Evolutionary conservation across 129 eudicot genomes (phyloP).

Genomic region (Centaurea solstitialis): DNA sequence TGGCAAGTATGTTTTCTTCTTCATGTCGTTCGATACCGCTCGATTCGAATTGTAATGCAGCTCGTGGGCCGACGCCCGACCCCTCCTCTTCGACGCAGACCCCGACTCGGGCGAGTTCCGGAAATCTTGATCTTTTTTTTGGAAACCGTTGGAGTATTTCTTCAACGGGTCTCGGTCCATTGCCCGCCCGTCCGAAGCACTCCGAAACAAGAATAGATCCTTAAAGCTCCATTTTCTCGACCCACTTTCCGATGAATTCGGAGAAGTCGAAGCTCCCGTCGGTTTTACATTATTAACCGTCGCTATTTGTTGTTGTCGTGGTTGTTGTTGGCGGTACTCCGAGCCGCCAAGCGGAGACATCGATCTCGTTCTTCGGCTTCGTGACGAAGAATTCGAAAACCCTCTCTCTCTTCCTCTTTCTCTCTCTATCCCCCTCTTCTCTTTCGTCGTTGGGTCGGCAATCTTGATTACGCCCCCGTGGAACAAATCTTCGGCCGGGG

Average conservation of each 20-base stretch:
- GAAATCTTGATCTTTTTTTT: too few relatives aligned
- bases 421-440: slow-evolving; percentile 30
- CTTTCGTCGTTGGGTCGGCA: neutral
- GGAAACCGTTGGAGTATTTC: slow-evolving; percentile 51
- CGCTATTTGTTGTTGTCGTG: neutral
- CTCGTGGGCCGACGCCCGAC: slow-evolving; percentile 79
- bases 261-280: slow-evolving; percentile 10
- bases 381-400: slow-evolving; percentile 32
- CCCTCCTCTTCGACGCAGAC: slow-evolving; percentile 42
- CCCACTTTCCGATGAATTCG: slow-evolving; percentile 16
- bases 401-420: slow-evolving; percentile 63
- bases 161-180: slow-evolving; percentile 66
- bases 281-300: neutral
- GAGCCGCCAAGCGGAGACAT: slow-evolving; percentile 66
- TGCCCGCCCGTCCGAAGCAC: slow-evolving; percentile 91
- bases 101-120: slow-evolving; percentile 26
- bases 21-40: slow-evolving; percentile 66
- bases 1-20: slow-evolving; percentile 88
- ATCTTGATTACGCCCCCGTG: slow-evolving; percentile 58
- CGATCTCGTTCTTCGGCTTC: slow-evolving; percentile 64
- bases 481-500: slow-evolving; percentile 64
- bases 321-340: slow-evolving; percentile 24
- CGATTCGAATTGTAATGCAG: slow-evolving; percentile 69
- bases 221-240: slow-evolving; percentile 63
- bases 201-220: slow-evolving; percentile 79